Evolutionary conservation across 2,329 filamentous ascomycete species (phyloP), one percentile per base, ranked within the genome.

Genomic region (Calcarisporium arbuscula): DNA sequence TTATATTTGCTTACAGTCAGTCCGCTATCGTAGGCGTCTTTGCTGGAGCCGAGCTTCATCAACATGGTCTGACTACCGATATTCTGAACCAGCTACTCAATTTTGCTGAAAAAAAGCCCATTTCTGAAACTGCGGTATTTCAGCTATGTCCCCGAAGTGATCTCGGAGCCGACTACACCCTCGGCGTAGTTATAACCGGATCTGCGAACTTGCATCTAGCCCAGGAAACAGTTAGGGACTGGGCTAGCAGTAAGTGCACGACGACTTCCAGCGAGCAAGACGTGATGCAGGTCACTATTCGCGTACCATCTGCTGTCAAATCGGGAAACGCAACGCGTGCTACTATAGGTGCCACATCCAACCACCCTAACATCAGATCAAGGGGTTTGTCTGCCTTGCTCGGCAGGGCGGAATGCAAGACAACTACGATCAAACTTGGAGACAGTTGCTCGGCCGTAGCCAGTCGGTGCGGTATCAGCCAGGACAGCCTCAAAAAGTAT

Each of bases 361-460:
- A 25, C 22, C 10, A 25, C 10, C 22, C 14, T 14, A n/a, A n/a
- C n/a, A n/a, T n/a, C n/a, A n/a, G n/a, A n/a, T n/a, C n/a, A n/a
- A n/a, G n/a, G n/a, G n/a, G n/a, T n/a, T n/a, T n/a, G n/a, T n/a
- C n/a, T n/a, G n/a, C n/a, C n/a, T n/a, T n/a, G n/a, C n/a, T n/a
- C n/a, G n/a, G n/a, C n/a, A 19, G 29, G 19, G 9, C 29, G 12
- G 29, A 31, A 19, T 31, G 29, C 29, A 31, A 19, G 29, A 31
- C 29, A n/a, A 21, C 29, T 8, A 11, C 19, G 23, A 28, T 38
- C 8, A 6, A 42, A 2, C 37, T 42, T 1, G 56, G 54, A 1
- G 58, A 67, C 28, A 36, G 41, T 17, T 67, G 63, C 39, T 46
- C 28, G 3, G 35, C 47, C 0, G 47, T 68, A 2, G 61, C 57